Evolutionary conservation across 345 rosid species (phyloP).

Genomic region (Populus davidiana): DNA sequence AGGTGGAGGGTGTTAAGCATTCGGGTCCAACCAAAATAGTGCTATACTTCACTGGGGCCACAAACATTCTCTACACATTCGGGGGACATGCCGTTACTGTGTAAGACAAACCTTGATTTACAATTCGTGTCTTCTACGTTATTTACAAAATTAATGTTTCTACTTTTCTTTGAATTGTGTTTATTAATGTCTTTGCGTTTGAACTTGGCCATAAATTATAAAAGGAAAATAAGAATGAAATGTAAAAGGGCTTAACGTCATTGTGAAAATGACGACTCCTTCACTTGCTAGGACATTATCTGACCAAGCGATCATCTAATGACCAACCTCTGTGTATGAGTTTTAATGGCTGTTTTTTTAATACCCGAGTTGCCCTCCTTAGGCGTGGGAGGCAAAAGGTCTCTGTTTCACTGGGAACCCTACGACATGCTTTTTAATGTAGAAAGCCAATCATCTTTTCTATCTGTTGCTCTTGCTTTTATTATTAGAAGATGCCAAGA

Average conservation of each 20-base stretch:
- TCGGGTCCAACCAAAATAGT: slow-evolving; percentile 89
- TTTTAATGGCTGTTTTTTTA: neutral
- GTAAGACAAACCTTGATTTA: slow-evolving; percentile 43
- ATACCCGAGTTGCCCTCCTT: slow-evolving; percentile 24
- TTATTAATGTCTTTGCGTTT: neutral
- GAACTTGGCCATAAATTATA: neutral
- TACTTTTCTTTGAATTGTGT: neutral
- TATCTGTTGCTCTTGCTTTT: slow-evolving; percentile 34
- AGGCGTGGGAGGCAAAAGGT: slow-evolving; percentile 41
- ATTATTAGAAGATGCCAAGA: slow-evolving; percentile 17
- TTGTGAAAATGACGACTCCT: slow-evolving; percentile 38
- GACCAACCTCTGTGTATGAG: slow-evolving; percentile 10
- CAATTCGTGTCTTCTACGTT: slow-evolving; percentile 34
- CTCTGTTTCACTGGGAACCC: slow-evolving; percentile 15
- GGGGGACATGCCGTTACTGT: slow-evolving; percentile 99
- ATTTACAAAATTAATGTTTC: slow-evolving; percentile 21
- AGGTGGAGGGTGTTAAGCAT: slow-evolving; percentile 91
- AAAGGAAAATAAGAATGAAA: neutral
- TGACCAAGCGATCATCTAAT: slow-evolving; percentile 34
- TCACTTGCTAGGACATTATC: slow-evolving; percentile 30
- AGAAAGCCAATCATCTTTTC: slow-evolving; percentile 44
- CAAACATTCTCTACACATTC: slow-evolving; percentile 98
- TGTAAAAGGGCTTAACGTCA: neutral
- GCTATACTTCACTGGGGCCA: slow-evolving; percentile 95
- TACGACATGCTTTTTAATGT: slow-evolving; percentile 21